Evolutionary conservation across 805 yeast species (phyloP), one percentile per base, ranked within the genome.

Genomic region (Saturnispora sekii): DNA sequence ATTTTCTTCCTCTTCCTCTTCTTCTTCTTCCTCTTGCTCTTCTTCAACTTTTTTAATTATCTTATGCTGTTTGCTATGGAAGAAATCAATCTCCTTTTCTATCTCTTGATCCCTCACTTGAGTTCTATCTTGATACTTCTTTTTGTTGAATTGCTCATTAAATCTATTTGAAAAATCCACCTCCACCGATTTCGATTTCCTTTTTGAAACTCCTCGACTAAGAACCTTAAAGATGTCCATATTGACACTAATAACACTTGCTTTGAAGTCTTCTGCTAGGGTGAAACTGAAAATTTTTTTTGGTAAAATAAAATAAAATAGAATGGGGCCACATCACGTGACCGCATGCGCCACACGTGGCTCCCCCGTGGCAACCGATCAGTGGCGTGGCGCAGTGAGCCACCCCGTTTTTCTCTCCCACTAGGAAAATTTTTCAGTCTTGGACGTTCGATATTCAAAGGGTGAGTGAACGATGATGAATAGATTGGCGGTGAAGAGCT

Each of bases 191-290:
- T 73, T 77, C 18, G 74, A 65, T 60, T 79, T 77, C 58, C 79
- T 80, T 42, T 90, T 67, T 10, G 79, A 72, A 0, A 97, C 95
- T 17, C 97, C 97, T 57, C 97, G 70, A 0, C 88, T 70, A 32
- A 90, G 72, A 3, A 93, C 79, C 55, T 85, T 72, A 62, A 90
- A 93, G 48, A 90, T 82, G 67, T 90, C 98, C 96, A 88, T 88
- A 28, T 52, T 14, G 29, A 5, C 26, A 5, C 26, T 21, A 21
- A 21, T 5, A 21, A 5, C 7, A 21, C 5, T 21, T 21, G 26
- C 8, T 21, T 21, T 8, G 5, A 21, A 4, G 26, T 21, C 8
- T 21, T 21, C 26, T 21, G 8, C 26, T 6, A 21, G 4, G 6
- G 8, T 21, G 26, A 2, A 21, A 21, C 26, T 21, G 10, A 33